Percentiles rank a stretch among this genome's conserved stretches.
Conservation (phyloP, 768 basidiomycete genomes). For the Leucocoprinus birnbaumii region DNA sequence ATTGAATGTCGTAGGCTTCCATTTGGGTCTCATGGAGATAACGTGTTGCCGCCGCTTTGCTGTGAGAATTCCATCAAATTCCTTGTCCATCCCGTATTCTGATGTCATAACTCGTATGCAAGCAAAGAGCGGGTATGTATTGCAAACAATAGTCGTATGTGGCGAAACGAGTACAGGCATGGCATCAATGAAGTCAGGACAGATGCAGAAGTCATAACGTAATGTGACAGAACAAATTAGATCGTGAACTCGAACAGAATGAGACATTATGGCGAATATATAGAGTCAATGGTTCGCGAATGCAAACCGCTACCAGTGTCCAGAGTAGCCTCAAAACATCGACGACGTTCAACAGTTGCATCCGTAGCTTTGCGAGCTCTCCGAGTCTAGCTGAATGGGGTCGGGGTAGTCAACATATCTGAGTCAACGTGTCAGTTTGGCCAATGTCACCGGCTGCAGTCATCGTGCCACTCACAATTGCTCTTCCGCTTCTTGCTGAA, state of each 20-base stretch:
- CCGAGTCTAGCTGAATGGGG: conserved; percentile 94
- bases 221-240: conserved; percentile 10
- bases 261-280: conserved; percentile 12
- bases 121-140: conserved; percentile 5
- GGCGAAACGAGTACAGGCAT: conserved; percentile 9
- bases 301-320: conserved; percentile 4
- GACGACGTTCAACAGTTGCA: conserved; percentile 76
- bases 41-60: neutral
- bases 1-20: neutral
- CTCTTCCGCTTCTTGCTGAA: conserved; percentile 96
- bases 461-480: conserved; percentile 63
- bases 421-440: conserved; percentile 12
- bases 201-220: conserved; percentile 10
- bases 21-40: conserved; percentile 6
- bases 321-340: neutral
- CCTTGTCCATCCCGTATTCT: neutral
- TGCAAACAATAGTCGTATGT: conserved; percentile 10
- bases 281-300: conserved; percentile 6
- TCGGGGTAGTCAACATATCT: conserved; percentile 99
- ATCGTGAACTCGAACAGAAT: conserved; percentile 7
- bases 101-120: neutral
- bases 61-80: conserved; percentile 3
- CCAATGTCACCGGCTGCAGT: conserved; percentile 9
- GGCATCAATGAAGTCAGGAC: conserved; percentile 6
- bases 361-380: conserved; percentile 86